Evolutionary conservation across 2,329 filamentous ascomycete species (phyloP).

Genomic region (Arachnomyces sp.): DNA sequence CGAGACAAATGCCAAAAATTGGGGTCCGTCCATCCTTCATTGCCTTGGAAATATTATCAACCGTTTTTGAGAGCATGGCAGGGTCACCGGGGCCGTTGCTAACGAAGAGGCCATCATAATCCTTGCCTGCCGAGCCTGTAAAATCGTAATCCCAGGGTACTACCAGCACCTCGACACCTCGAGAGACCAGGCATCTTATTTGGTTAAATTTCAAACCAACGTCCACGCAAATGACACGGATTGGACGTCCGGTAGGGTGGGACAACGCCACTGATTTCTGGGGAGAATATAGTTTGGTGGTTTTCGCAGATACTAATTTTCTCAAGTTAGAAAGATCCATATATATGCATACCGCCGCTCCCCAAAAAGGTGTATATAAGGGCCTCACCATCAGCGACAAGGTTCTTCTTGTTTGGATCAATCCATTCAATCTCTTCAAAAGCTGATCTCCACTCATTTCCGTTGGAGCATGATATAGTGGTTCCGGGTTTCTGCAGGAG

Average conservation of each 20-base stretch:
- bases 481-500: slow-evolving; percentile 58
- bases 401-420: slow-evolving; percentile 85
- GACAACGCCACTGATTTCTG: slow-evolving; percentile 62
- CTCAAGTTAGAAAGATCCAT: too few relatives aligned
- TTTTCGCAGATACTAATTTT: slow-evolving; percentile 59
- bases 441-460: slow-evolving; percentile 40
- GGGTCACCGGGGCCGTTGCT: slow-evolving; percentile 98
- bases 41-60: slow-evolving; percentile 69
- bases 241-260: slow-evolving; percentile 77
- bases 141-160: slow-evolving; percentile 97
- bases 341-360: too few relatives aligned
- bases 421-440: slow-evolving; percentile 84
- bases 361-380: too few relatives aligned
- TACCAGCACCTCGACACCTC: slow-evolving; percentile 88
- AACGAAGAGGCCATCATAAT: slow-evolving; percentile 95
- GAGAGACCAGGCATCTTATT: slow-evolving; percentile 80
- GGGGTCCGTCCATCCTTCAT: slow-evolving; percentile 74
- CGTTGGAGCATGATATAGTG: slow-evolving; percentile 21
- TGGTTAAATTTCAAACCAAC: slow-evolving; percentile 99
- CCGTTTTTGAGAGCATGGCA: slow-evolving; percentile 70
- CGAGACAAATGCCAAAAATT: slow-evolving; percentile 93
- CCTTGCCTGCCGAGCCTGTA: slow-evolving; percentile 62
- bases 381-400: slow-evolving; percentile 87
- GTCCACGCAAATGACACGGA: slow-evolving; percentile 88
- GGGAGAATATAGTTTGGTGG: slow-evolving; percentile 75